phyloP scores from a whole-genome alignment of 225 moss, liverwort and hornwort species.

The Climacium dendroides region DNA sequence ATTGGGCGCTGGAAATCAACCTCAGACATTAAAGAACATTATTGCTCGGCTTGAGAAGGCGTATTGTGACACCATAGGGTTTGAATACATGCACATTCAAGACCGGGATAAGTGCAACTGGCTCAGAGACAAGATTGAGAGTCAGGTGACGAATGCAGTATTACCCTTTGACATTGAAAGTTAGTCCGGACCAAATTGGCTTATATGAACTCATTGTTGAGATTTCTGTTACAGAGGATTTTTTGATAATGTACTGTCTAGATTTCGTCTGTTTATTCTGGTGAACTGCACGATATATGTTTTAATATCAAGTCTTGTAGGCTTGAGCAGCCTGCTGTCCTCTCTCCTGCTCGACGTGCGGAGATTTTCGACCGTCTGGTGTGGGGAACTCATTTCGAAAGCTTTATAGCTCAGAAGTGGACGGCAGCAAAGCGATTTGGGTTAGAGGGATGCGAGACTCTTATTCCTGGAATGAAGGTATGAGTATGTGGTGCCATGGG shows the following conservation, averaged over 20 bases:
- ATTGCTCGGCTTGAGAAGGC: constrained; percentile 65
- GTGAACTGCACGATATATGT: not conserved
- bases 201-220: not conserved
- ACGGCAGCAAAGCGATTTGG: constrained; percentile 85
- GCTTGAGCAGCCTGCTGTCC: constrained; percentile 16
- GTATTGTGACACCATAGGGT: constrained; percentile 80
- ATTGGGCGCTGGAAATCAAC: constrained; percentile 53
- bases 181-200: not conserved
- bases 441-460: constrained; percentile 82
- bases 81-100: constrained; percentile 92
- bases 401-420: constrained; percentile 84
- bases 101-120: constrained; percentile 90
- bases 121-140: constrained; percentile 87
- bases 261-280: not conserved
- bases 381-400: constrained; percentile 85
- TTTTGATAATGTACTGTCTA: not conserved
- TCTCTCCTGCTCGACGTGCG: constrained; percentile 46
- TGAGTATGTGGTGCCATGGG: not conserved
- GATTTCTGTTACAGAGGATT: not conserved
- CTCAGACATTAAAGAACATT: constrained; percentile 63
- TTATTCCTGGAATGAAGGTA: constrained; percentile 93
- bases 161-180: not conserved
- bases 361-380: constrained; percentile 78
- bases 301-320: not conserved
- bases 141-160: constrained; percentile 18